These are phyloP conservation scores for Mycena capillaripes DNA, from an alignment of 768 basidiomycete species.

Conservation along the genomic window DNA sequence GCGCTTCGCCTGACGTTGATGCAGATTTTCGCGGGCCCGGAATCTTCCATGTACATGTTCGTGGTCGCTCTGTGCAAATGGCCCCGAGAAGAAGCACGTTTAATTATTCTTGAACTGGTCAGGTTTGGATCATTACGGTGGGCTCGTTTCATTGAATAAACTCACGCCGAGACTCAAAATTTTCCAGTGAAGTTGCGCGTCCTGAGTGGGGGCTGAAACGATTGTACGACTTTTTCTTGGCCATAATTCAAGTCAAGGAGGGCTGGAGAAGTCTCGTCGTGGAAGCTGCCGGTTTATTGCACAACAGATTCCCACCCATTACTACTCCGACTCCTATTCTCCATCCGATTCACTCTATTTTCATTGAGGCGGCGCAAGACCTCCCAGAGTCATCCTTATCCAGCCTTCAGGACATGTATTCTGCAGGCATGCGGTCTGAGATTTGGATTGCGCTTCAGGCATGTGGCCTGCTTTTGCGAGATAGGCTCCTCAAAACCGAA, in stretches of 20 bases:
- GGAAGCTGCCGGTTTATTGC: constrained; percentile 9
- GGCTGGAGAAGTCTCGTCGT: constrained; percentile 2
- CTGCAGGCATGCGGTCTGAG: neutral
- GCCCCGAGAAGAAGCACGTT: constrained; percentile 10
- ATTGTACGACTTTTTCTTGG: neutral
- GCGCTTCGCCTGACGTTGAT: neutral
- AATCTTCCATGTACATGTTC: neutral
- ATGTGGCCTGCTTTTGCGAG: neutral
- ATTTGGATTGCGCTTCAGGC: constrained; percentile 5
- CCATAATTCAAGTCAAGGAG: constrained; percentile 12
- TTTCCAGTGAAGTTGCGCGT: neutral
- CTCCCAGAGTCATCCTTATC: neutral
- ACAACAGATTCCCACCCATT: neutral
- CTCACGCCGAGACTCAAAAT: neutral
- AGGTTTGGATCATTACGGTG: neutral
- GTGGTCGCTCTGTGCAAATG: constrained; percentile 1
- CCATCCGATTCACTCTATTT: too few relatives aligned
- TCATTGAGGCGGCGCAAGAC: neutral
- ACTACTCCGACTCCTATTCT: neutral
- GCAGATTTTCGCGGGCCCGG: neutral
- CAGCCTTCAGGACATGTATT: constrained; percentile 6
- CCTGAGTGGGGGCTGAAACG: neutral
- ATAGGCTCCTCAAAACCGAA: constrained; percentile 9
- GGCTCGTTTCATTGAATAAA: too few relatives aligned
- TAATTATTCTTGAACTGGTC: constrained; percentile 8